phyloP scores from a whole-genome alignment of 2,329 filamentous ascomycete genomes.

The Mycosphaerella sp. region DNA sequence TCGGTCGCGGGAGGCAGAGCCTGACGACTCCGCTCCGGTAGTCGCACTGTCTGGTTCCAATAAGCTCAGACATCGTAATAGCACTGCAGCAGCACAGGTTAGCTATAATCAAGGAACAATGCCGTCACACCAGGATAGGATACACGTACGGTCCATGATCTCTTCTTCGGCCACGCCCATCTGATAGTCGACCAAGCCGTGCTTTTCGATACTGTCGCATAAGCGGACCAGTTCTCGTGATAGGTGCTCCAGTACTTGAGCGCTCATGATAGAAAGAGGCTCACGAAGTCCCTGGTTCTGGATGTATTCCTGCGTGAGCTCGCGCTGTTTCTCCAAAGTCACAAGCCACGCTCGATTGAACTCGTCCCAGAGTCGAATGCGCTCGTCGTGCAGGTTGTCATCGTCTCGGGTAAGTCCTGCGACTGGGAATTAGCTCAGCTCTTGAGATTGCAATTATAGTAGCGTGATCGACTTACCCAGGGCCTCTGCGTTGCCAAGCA shows the following conservation, averaged over 20 bases:
- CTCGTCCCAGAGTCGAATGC: slow-evolving; percentile 82
- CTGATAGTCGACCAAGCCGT: slow-evolving; percentile 95
- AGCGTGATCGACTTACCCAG: slow-evolving; percentile 50
- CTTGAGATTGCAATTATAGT: slow-evolving; percentile 36
- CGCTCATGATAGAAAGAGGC: slow-evolving; percentile 60
- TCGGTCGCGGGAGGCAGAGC: slow-evolving; percentile 17
- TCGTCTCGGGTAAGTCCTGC: slow-evolving; percentile 81
- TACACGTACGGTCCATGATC: slow-evolving; percentile 75
- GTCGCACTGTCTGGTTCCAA: slow-evolving; percentile 21
- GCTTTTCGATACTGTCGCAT: slow-evolving; percentile 79
- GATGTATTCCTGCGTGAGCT: slow-evolving; percentile 58
- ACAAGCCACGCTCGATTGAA: slow-evolving; percentile 92
- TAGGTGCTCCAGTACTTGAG: slow-evolving; percentile 67
- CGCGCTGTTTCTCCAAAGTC: slow-evolving; percentile 75
- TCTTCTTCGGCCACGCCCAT: slow-evolving; percentile 95
- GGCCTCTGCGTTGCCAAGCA: slow-evolving; percentile 58
- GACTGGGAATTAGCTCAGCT: slow-evolving; percentile 19
- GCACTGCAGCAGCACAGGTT: slow-evolving; percentile 15
- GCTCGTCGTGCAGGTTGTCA: slow-evolving; percentile 64
- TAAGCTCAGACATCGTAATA: slow-evolving; percentile 21
- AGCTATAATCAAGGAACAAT: slow-evolving; percentile 3
- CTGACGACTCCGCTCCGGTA: slow-evolving; percentile 18
- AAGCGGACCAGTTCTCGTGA: slow-evolving; percentile 74
- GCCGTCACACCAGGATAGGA: not conserved
- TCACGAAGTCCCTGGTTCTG: slow-evolving; percentile 50